A percentile compares a stretch with the other conserved stretches of the same genome.
Evolutionary conservation across 2,329 filamentous ascomycete genomes (phyloP).

Genomic region (Lachnellula subtilissima): DNA sequence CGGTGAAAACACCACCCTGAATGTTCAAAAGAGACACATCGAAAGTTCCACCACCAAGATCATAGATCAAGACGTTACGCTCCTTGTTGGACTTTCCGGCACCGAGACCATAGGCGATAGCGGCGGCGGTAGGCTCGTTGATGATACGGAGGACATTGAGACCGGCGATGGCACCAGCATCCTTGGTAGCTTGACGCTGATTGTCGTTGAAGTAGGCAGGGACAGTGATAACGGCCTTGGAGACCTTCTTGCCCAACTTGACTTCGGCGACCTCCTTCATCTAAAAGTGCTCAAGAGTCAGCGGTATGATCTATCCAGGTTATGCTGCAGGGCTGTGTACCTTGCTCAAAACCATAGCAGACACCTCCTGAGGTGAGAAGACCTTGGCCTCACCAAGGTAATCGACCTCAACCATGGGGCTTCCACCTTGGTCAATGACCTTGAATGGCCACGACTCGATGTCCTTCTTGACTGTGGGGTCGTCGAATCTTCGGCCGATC

Average conservation of each 20-base stretch:
- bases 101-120: slow-evolving; percentile 96
- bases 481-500: slow-evolving; percentile 92
- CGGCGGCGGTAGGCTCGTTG: slow-evolving; percentile 98
- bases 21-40: slow-evolving; percentile 99
- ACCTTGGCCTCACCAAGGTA: slow-evolving; percentile 93
- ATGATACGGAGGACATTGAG: slow-evolving; percentile 99
- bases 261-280: slow-evolving; percentile 99
- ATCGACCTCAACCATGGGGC: slow-evolving; percentile 89
- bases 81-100: slow-evolving; percentile 94
- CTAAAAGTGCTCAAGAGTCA: slow-evolving; percentile 41
- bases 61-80: slow-evolving; percentile 98
- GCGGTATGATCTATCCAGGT: not conserved
- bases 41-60: slow-evolving; percentile 99
- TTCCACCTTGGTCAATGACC: slow-evolving; percentile 83
- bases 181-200: slow-evolving; percentile 99
- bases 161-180: slow-evolving; percentile 94
- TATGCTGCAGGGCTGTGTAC: slow-evolving; percentile 43
- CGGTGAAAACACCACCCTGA: slow-evolving; percentile 98
- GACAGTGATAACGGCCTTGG: slow-evolving; percentile 98
- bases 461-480: slow-evolving; percentile 95
- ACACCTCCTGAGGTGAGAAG: slow-evolving; percentile 98
- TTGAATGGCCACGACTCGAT: slow-evolving; percentile 99
- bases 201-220: slow-evolving; percentile 99
- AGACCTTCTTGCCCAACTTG: slow-evolving; percentile 98
- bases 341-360: slow-evolving; percentile 97